A percentile compares a stretch with the other conserved stretches of the same genome.
phyloP scores from a whole-genome alignment of 108 stramenopile species.

The Chaetoceros tenuissimus region DNA sequence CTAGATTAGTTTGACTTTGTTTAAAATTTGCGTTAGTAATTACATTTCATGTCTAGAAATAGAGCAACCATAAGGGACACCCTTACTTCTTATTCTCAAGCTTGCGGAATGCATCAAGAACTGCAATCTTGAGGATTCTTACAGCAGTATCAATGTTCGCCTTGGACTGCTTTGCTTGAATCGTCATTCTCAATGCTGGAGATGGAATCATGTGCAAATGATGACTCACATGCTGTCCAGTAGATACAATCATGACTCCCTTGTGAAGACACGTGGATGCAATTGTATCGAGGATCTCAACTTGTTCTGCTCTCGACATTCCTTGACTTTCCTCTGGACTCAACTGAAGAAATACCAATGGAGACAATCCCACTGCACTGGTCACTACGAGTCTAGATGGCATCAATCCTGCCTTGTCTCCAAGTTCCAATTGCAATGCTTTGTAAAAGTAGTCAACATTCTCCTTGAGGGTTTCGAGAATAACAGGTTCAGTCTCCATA shows the following conservation, averaged over 20 bases:
- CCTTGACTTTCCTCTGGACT: slow-evolving; percentile 15
- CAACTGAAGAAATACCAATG: slow-evolving; percentile 64
- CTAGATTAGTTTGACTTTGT: too few species aligned
- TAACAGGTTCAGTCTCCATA: slow-evolving; percentile 21
- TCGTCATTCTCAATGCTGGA: slow-evolving; percentile 68
- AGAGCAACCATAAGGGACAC: too few species aligned
- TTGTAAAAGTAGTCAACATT: slow-evolving; percentile 37
- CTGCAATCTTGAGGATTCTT: slow-evolving; percentile 8
- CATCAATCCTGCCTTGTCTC: background rate
- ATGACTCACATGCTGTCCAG: slow-evolving; percentile 39
- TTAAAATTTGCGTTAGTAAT: too few species aligned
- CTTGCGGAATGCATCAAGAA: too few species aligned
- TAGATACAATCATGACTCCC: slow-evolving; percentile 68
- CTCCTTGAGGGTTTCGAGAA: slow-evolving; percentile 21
- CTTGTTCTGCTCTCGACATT: slow-evolving; percentile 37
- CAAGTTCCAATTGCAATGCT: slow-evolving; percentile 6
- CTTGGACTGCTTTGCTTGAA: slow-evolving; percentile 53
- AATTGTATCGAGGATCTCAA: slow-evolving; percentile 50
- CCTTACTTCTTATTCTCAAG: too few species aligned
- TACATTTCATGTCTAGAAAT: too few species aligned
- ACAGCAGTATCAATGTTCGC: slow-evolving; percentile 55
- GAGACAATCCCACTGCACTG: slow-evolving; percentile 54
- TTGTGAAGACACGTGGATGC: slow-evolving; percentile 46
- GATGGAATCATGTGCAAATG: slow-evolving; percentile 53
- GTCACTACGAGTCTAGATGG: slow-evolving; percentile 44